Conservation (phyloP, 129 eudicot genomes). For the Lactuca sativa region DNA sequence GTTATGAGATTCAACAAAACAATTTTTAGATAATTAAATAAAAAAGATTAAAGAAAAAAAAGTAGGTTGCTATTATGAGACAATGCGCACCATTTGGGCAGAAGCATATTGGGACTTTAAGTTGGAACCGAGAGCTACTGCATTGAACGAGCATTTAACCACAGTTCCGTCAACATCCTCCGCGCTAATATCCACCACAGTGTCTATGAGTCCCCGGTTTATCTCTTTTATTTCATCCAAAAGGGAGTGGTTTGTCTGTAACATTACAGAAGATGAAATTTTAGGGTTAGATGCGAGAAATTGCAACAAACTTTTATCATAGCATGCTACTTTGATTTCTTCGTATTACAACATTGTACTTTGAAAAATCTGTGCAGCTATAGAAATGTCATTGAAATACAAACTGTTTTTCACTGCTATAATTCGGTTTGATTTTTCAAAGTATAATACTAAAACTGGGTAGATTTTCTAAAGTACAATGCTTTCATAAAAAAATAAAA, state of each 20-base stretch:
- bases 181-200: constrained; percentile 74
- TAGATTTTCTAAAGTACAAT: too few relatives aligned
- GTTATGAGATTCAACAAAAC: constrained; percentile 25
- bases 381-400: too few relatives aligned
- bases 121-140: constrained; percentile 83
- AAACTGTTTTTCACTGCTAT: too few relatives aligned
- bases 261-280: neutral
- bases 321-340: too few relatives aligned
- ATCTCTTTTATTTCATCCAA: constrained; percentile 86
- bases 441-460: too few relatives aligned
- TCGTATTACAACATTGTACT: too few relatives aligned
- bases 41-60: too few relatives aligned
- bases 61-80: neutral
- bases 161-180: constrained; percentile 89
- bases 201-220: constrained; percentile 78
- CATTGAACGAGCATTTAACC: constrained; percentile 80
- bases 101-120: constrained; percentile 83
- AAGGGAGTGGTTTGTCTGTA: constrained; percentile 81
- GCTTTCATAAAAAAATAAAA: too few relatives aligned
- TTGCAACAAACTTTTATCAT: too few relatives aligned
- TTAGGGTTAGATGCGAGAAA: neutral
- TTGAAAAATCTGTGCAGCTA: too few relatives aligned
- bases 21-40: neutral
- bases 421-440: too few relatives aligned
- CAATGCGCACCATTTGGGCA: constrained; percentile 69